Evolutionary conservation across 176 grass and related monocot species (phyloP).

Genomic region (Canna indica): DNA sequence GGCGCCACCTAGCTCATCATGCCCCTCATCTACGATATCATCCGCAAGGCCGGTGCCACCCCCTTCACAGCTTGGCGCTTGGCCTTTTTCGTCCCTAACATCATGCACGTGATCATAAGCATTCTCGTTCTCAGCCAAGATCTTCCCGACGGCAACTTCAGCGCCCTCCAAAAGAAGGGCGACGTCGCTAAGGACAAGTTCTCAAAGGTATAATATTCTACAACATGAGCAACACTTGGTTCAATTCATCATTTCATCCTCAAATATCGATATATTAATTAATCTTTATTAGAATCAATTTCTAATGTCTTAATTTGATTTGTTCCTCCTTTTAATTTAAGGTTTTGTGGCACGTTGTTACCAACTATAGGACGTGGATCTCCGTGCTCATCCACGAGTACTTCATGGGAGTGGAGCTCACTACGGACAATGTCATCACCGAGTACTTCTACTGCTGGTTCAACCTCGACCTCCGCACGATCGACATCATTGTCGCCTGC

Average conservation of each 20-base stretch:
- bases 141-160: conserved; percentile 70
- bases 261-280: neutral
- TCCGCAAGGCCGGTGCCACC: conserved; percentile 40
- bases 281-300: neutral
- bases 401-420: conserved; percentile 83
- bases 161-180: conserved; percentile 46
- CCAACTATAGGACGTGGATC: conserved; percentile 84
- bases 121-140: conserved; percentile 66
- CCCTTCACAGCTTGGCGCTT: conserved; percentile 58
- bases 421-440: conserved; percentile 79
- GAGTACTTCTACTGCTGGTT: conserved; percentile 77
- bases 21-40: conserved; percentile 65
- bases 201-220: conserved; percentile 48
- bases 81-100: conserved; percentile 59
- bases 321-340: neutral
- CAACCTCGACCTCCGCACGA: conserved; percentile 53
- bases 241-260: too few relatives aligned
- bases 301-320: neutral
- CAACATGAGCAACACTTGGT: too few relatives aligned
- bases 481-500: conserved; percentile 67
- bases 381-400: conserved; percentile 87
- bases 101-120: conserved; percentile 53
- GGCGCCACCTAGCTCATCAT: conserved; percentile 88
- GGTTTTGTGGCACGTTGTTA: conserved; percentile 44
- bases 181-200: conserved; percentile 57